These are phyloP conservation scores for Chlorencoelia australis DNA, from an alignment of 2,329 filamentous ascomycete genomes.

Conservation along the genomic window DNA sequence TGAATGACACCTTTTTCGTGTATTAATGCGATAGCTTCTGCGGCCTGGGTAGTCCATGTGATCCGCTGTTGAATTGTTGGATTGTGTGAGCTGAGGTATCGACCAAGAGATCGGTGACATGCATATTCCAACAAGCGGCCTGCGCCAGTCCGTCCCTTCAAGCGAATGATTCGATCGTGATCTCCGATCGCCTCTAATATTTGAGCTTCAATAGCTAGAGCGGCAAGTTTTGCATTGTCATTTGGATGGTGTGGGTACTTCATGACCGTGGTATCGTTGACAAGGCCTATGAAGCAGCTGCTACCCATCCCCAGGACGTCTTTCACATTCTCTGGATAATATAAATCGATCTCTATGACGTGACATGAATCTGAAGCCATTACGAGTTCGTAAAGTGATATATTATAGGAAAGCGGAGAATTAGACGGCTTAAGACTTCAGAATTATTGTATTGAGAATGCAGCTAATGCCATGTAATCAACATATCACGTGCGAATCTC, in stretches of 20 bases:
- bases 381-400: too few species aligned
- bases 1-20: constrained; percentile 1
- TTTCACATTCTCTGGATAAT: too few species aligned
- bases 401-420: too few species aligned
- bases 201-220: not conserved
- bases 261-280: not conserved
- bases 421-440: too few species aligned
- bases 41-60: constrained; percentile 1
- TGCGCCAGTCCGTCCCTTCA: not conserved
- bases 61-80: not conserved
- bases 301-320: not conserved
- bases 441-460: too few species aligned
- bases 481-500: not conserved
- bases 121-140: constrained; percentile 2
- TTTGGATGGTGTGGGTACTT: not conserved
- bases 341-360: too few species aligned
- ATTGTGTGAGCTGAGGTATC: constrained; percentile 1
- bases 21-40: constrained; percentile 2
- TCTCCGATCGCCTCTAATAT: not conserved
- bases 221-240: not conserved
- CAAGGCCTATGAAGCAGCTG: not conserved
- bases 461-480: too few species aligned
- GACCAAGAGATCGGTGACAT: constrained; percentile 1
- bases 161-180: constrained; percentile 4
- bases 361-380: too few species aligned